Evolutionary conservation across 805 yeast species (phyloP), one percentile per base, ranked within the genome.

Genomic region (Saccharomycopsis sp.): DNA sequence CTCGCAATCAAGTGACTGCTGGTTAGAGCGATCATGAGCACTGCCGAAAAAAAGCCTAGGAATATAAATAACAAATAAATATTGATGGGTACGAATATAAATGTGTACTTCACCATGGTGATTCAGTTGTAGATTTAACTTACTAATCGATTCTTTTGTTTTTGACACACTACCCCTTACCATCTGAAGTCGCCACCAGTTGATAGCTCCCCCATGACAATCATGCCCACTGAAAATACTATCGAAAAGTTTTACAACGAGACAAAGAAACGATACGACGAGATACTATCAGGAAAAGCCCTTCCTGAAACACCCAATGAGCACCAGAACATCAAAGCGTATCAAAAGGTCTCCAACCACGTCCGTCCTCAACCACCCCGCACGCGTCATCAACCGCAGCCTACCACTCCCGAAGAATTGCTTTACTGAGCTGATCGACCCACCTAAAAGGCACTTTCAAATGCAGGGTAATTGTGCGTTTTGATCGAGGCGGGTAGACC

Each of bases 1-100:
- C 40, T 15, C 4, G 4, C n/a, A 8, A 20, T 14, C 29, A 48
- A 23, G 18, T 64, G 40, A 74, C 65, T 1, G 80, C 74, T 61
- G 61, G 71, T 9, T 83, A 83, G 76, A 77, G 78, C 51, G 71
- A 70, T 44, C 61, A 16, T 16, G 21, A 44, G 21, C 21, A 44
- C 18, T 44, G 48, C n/a, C 12, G n/a, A n/a, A n/a, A n/a, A n/a
- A n/a, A n/a, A n/a, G n/a, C n/a, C n/a, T n/a, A n/a, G n/a, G n/a
- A n/a, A n/a, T n/a, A n/a, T n/a, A n/a, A n/a, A n/a, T n/a, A n/a
- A n/a, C n/a, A n/a, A n/a, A n/a, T n/a, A n/a, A n/a, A n/a, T n/a
- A n/a, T n/a, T n/a, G n/a, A n/a, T n/a, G n/a, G n/a, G n/a, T n/a
- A n/a, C n/a, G n/a, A n/a, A n/a, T n/a, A n/a, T n/a, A n/a, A n/a